Percentiles rank a stretch among this genome's conserved stretches.
Evolutionary conservation across 75 land plant genomes (phyloP).

Genomic region (Selaginella tamariscina): DNA sequence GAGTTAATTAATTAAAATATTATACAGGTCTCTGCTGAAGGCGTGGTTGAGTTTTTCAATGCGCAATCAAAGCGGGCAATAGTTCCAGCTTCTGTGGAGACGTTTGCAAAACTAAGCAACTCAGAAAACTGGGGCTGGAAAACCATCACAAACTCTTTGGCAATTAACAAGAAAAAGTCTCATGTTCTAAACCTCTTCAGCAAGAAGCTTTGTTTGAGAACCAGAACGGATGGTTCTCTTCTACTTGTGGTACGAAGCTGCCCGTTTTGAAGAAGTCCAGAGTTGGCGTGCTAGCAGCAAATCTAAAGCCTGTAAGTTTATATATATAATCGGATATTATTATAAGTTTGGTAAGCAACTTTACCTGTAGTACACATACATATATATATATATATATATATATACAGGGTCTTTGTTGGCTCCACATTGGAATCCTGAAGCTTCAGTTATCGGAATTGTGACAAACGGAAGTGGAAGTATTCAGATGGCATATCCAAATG

Average conservation of each 20-base stretch:
- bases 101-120: background rate
- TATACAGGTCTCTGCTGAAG: slow-evolving; percentile 2
- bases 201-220: background rate
- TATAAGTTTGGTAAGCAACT: background rate
- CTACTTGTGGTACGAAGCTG: background rate
- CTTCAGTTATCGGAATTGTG: background rate
- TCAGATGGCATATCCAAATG: slow-evolving; percentile 4
- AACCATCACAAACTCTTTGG: background rate
- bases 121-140: slow-evolving; percentile 2
- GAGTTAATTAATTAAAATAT: too few relatives aligned
- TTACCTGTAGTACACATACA: background rate
- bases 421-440: slow-evolving; percentile 9
- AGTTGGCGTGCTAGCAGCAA: background rate
- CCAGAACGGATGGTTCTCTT: background rate
- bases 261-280: background rate
- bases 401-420: slow-evolving; percentile 8
- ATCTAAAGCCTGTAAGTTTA: background rate
- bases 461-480: slow-evolving; percentile 5
- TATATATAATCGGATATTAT: background rate
- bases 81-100: background rate
- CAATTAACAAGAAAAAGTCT: slow-evolving; percentile 7
- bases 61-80: background rate
- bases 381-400: too few relatives aligned
- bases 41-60: background rate
- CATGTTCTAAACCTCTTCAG: background rate